phyloP scores from a whole-genome alignment of 805 yeast genomes.

The Saccharomyces cerevisiae region DNA sequence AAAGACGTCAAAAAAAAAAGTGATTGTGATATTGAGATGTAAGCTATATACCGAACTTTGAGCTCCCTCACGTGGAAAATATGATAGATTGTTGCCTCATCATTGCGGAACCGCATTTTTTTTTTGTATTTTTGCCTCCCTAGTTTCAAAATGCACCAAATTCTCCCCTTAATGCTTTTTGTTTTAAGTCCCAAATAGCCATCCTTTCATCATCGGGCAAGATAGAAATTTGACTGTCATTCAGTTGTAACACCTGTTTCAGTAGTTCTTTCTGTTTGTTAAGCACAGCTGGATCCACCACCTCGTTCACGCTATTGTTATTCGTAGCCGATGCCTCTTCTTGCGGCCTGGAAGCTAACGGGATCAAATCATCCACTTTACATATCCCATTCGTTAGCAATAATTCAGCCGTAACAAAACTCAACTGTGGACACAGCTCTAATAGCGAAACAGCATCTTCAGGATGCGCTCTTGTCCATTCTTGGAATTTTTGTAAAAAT shows the following conservation, averaged over 20 bases:
- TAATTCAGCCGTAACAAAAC: conserved; percentile 75
- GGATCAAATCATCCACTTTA: conserved; percentile 29
- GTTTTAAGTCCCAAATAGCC: conserved; percentile 32
- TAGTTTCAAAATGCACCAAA: conserved; percentile 14
- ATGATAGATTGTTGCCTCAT: not conserved
- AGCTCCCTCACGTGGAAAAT: not conserved
- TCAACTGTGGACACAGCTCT: conserved; percentile 67
- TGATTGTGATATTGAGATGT: not conserved
- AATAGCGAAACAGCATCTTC: conserved; percentile 51
- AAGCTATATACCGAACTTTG: not conserved
- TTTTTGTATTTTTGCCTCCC: not conserved
- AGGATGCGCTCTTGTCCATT: conserved; percentile 50
- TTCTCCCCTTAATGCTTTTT: conserved; percentile 30
- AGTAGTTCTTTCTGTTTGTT: conserved; percentile 39
- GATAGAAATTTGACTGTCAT: conserved; percentile 42
- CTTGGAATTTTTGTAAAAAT: conserved; percentile 33
- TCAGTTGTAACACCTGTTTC: conserved; percentile 43
- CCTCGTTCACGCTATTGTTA: conserved; percentile 11
- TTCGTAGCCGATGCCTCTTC: conserved; percentile 20
- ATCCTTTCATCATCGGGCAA: conserved; percentile 46
- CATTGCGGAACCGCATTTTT: not conserved
- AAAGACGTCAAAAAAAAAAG: not conserved
- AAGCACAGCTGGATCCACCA: conserved; percentile 20
- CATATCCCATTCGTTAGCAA: conserved; percentile 36
- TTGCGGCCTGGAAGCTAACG: conserved; percentile 27